A percentile compares a stretch with the other conserved stretches of the same genome.
Evolutionary conservation across 2,329 filamentous ascomycete species (phyloP).

Genomic region (Penicillium sp.): DNA sequence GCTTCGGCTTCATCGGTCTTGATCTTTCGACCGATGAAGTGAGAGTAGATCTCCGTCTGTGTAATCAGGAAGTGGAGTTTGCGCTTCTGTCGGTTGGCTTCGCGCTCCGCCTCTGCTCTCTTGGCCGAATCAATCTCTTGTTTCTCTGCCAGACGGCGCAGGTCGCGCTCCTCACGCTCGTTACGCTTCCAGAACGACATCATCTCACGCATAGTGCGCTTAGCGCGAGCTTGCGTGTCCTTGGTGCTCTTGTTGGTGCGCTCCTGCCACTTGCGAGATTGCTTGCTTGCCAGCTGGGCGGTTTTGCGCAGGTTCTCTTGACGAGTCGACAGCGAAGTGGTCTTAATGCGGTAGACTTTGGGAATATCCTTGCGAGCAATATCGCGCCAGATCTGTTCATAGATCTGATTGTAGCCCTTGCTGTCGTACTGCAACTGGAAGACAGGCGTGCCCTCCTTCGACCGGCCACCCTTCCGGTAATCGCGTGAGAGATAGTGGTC

Average conservation of each 20-base stretch:
- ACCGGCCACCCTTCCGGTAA: constrained; percentile 41
- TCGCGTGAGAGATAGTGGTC: constrained; percentile 58
- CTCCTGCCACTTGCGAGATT: constrained; percentile 94
- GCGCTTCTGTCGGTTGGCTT: constrained; percentile 94
- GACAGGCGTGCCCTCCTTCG: constrained; percentile 45
- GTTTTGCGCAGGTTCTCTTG: constrained; percentile 98
- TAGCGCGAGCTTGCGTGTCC: constrained; percentile 92
- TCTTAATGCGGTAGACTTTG: constrained; percentile 86
- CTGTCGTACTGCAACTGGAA: constrained; percentile 70
- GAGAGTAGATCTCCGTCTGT: constrained; percentile 96
- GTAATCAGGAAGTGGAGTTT: constrained; percentile 99
- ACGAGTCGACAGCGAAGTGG: constrained; percentile 79
- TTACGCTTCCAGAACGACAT: constrained; percentile 99
- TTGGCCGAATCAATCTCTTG: constrained; percentile 96
- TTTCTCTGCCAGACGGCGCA: constrained; percentile 88
- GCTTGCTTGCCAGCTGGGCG: constrained; percentile 91
- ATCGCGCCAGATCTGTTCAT: constrained; percentile 95
- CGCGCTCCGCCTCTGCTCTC: constrained; percentile 93
- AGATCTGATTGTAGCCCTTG: constrained; percentile 94
- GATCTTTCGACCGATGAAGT: constrained; percentile 99
- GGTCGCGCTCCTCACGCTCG: constrained; percentile 91
- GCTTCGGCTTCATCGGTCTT: constrained; percentile 96
- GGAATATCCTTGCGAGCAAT: constrained; percentile 89
- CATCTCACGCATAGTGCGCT: constrained; percentile 99
- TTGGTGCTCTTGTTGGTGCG: constrained; percentile 98